Evolutionary conservation across 1,284 basidiomycete species (phyloP), one percentile per base, ranked within the genome.

Genomic region (Ustilago tritici): DNA sequence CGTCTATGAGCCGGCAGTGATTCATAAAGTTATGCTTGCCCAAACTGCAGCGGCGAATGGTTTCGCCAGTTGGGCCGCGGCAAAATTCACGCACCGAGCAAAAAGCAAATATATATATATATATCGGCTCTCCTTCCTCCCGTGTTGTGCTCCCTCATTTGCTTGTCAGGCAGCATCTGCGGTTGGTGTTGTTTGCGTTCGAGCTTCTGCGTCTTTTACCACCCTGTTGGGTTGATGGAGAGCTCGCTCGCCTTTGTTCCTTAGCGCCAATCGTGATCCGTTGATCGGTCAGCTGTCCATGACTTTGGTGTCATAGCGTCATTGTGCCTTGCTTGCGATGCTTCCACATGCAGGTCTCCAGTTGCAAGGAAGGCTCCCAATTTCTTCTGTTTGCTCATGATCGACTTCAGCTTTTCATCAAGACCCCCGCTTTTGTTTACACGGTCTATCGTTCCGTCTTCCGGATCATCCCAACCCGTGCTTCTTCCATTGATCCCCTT

Each of bases 21-120:
- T 49, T 71, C 64, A 56, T 71, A 28, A 28, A 2, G 23, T 28
- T 28, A 71, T 71, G 28, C 36, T 56, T 61, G 55, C 56, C 40
- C 31, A 52, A 19, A 36, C 14, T 41, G 38, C n/a, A n/a, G 59
- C 59, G 41, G 59, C 57, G 59, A 52, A 46, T 32, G 61, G 40
- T 62, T 55, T 32, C 12, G 4, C 56, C 46, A 60, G 56, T 69
- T 64, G 43, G 14, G 23, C 67, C 67, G 28, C 55, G 67, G 67
- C 61, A 58, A 41, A 47, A 36, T 46, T 54, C 49, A 50, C 49
- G 49, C 49, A 49, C 19, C n/a, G 46, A 49, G 23, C 23, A 49
- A 49, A 28, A 49, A 49, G 17, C 7, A 41, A 41, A 17, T 15
- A 41, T 14, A 41, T 14, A 41, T 11, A 14, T 17, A 14, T 41